Base-by-base conservation (phyloP, 2,329 filamentous ascomycete species). In the Drechslerella dactyloides region DNA sequence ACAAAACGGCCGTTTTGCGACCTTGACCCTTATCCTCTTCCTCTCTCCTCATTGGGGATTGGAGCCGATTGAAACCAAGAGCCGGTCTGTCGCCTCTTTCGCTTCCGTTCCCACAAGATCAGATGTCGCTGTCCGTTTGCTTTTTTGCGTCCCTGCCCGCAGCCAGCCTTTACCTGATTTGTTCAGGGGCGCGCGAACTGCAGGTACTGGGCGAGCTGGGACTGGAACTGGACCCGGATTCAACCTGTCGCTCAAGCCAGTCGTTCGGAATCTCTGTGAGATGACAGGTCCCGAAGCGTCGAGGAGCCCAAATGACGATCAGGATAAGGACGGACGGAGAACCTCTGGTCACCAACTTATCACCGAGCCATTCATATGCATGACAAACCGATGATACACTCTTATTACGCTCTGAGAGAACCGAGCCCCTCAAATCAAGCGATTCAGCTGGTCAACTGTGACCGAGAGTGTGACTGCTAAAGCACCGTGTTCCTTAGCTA, bases 181-280 rank as follows among this genome's bases (percentile, higher is more conserved):
- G 66, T 59, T 70, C 60, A 70, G 66, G 66, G 66, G 66, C 66
- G 59, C 54, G 57, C 27, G 27, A n/a, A 64, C 58, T 70, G 66
- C 66, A 70, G 66, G 66, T 64, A 69, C 65, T 42, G 8, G 33
- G 40, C 27, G 8, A 33, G 27, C 27, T 33, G 27, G 27, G 27
- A 13, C 37, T 42, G 37, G 37, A 42, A 42, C 37, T 42, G 37
- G 37, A 42, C 37, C 37, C n/a, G 37, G 37, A 42, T 42, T 58
- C 24, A 30, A 27, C 54, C 40, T 52, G 62, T 24, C 35, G 27
- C 51, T 62, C 33, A 13, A 50, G 40, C 56, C 58, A 46, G 53
- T 51, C 53, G 11, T 69, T 57, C 46, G 53, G 59, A 64, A 53
- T 54, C 46, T 54, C 10, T 42, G 48, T 17, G 59, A 61, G 44